Evolutionary conservation across 2,329 filamentous ascomycete genomes (phyloP).

Genomic region (Tolypocladium capitatum): DNA sequence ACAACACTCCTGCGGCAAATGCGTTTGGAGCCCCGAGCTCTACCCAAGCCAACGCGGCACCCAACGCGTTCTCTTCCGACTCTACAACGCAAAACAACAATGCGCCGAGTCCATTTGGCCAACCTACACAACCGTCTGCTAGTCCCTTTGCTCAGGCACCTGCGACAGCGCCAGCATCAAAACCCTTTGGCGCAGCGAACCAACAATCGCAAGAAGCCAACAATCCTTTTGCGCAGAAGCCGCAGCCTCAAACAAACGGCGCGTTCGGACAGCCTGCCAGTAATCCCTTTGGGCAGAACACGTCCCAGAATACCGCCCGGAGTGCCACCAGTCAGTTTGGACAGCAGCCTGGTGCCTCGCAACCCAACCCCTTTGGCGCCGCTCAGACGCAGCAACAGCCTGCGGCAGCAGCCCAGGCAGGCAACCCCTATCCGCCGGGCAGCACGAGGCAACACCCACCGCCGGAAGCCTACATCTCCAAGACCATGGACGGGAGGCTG

Average conservation of each 20-base stretch:
- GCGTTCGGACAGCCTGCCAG: constrained; percentile 4
- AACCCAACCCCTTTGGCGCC: constrained; percentile 13
- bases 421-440: constrained; percentile 29
- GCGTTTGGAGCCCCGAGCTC: constrained; percentile 14
- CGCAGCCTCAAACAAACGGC: constrained; percentile 6
- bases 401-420: constrained; percentile 1
- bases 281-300: constrained; percentile 2
- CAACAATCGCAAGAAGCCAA: constrained; percentile 6
- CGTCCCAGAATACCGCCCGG: not conserved
- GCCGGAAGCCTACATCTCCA: constrained; percentile 28
- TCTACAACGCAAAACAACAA: constrained; percentile 1
- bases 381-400: constrained; percentile 5
- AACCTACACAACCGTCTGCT: constrained; percentile 1
- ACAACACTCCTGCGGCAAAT: constrained; percentile 10
- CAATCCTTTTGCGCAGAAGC: constrained; percentile 16
- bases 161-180: constrained; percentile 10
- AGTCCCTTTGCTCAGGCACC: constrained; percentile 15
- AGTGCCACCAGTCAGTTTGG: constrained; percentile 10
- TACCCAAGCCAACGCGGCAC: constrained; percentile 3
- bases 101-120: constrained; percentile 12
- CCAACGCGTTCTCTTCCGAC: constrained; percentile 5
- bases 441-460: constrained; percentile 32
- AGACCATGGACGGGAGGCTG: constrained; percentile 30
- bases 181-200: constrained; percentile 13
- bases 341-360: constrained; percentile 7